Evolutionary conservation across 345 rosid genomes (phyloP).

Genomic region (Psidium guajava): DNA sequence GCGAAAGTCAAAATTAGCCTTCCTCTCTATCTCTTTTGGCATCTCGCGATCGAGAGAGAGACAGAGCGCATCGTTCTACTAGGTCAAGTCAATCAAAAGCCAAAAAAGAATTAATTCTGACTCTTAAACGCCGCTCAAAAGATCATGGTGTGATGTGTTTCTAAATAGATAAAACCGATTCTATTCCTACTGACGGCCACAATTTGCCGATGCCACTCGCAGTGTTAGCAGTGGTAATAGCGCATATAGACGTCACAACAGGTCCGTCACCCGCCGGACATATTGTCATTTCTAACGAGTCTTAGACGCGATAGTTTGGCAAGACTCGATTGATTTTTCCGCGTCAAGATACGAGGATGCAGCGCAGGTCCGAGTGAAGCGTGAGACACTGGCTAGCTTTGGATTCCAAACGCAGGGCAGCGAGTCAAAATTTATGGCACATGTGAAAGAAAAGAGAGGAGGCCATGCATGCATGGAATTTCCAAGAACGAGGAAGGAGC

Average conservation of each 20-base stretch:
- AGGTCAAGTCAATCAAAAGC: background rate
- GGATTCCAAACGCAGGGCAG: background rate
- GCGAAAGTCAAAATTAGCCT: background rate
- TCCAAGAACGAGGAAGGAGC: background rate
- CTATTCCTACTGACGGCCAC: background rate
- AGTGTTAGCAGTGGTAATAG: too few relatives aligned
- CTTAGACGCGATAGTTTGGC: too few relatives aligned
- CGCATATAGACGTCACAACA: too few relatives aligned
- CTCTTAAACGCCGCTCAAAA: background rate
- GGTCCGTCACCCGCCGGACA: too few relatives aligned
- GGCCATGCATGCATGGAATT: background rate
- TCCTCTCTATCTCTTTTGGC: background rate
- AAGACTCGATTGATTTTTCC: background rate
- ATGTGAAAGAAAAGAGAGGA: background rate
- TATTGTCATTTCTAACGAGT: too few relatives aligned
- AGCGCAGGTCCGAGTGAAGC: background rate
- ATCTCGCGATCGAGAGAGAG: background rate
- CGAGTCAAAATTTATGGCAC: background rate
- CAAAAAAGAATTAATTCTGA: fast-evolving
- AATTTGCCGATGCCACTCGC: background rate
- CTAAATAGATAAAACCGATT: background rate
- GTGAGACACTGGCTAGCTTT: background rate
- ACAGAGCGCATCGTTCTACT: background rate
- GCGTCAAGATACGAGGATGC: background rate
- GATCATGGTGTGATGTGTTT: background rate